A percentile compares a stretch with the other conserved stretches of the same genome.
phyloP scores from a whole-genome alignment of 2,329 filamentous ascomycete species.

The Zasmidium citrigriseum region DNA sequence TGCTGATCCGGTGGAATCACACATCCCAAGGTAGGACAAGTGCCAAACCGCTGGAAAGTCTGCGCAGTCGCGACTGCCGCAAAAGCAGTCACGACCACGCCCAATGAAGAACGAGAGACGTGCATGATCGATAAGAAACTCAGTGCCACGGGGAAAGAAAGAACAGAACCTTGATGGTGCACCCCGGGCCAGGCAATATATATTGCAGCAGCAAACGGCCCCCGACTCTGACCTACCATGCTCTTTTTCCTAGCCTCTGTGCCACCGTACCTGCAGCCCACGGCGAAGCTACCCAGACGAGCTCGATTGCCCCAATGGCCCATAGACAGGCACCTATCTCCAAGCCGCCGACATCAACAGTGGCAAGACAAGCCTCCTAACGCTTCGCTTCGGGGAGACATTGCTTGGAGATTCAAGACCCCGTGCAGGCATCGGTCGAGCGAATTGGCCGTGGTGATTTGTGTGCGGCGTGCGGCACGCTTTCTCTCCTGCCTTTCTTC shows the following conservation, averaged over 20 bases:
- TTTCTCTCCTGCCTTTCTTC: not conserved
- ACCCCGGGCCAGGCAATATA: conserved; percentile 1
- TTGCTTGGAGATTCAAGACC: not conserved
- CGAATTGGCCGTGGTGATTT: not conserved
- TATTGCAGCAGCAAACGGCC: not conserved
- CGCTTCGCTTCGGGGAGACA: not conserved
- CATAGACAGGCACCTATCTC: not conserved
- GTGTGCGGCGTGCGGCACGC: not conserved
- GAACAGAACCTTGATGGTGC: conserved; percentile 4
- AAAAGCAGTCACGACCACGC: conserved; percentile 9
- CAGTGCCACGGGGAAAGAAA: conserved; percentile 2
- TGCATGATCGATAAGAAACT: conserved; percentile 14
- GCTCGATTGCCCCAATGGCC: too few relatives aligned
- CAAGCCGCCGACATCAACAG: conserved; percentile 3
- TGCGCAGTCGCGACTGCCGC: conserved; percentile 41
- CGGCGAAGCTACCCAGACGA: not conserved
- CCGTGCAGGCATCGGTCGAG: not conserved
- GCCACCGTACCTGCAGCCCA: not conserved
- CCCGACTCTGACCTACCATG: not conserved
- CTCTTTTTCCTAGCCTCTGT: not conserved
- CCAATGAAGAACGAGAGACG: conserved; percentile 11
- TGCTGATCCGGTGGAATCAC: conserved; percentile 64
- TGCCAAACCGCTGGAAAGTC: conserved; percentile 57
- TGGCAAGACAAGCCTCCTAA: not conserved
- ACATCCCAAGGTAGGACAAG: conserved; percentile 56